These are phyloP conservation scores for Vinca minor DNA, from an alignment of 257 asterid genomes.

Conservation along the genomic window DNA sequence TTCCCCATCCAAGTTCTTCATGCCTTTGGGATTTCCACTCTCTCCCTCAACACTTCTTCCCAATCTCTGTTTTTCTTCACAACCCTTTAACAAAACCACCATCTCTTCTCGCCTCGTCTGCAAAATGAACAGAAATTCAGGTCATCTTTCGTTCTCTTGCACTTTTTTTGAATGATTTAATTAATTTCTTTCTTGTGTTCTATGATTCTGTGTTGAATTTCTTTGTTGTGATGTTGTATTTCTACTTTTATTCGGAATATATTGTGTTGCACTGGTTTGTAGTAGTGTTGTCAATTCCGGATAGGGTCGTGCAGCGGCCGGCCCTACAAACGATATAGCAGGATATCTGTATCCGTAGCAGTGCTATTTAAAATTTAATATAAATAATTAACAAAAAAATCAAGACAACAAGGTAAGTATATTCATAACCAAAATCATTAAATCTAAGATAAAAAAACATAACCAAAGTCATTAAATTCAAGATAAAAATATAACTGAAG, in stretches of 20 bases:
- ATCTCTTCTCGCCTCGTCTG: constrained; percentile 16
- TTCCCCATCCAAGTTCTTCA: constrained; percentile 9
- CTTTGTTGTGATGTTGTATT: background rate
- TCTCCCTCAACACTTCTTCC: background rate
- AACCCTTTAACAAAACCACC: constrained; percentile 6
- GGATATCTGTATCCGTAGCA: no score
- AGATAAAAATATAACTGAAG: no score
- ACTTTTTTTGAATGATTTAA: background rate
- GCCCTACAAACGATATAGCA: no score
- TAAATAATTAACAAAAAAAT: no score
- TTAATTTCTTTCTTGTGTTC: constrained; percentile 2
- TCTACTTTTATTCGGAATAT: background rate
- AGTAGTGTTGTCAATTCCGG: no score
- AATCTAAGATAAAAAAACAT: no score
- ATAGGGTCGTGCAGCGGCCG: no score
- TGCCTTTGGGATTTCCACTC: constrained; percentile 2
- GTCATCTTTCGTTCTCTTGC: constrained; percentile 6
- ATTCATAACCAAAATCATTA: no score
- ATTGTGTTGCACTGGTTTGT: background rate
- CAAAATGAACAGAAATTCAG: constrained; percentile 17
- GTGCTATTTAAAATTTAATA: no score
- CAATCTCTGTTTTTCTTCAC: constrained; percentile 12
- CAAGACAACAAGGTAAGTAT: no score
- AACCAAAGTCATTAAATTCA: no score
- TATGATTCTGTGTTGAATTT: background rate